Evolutionary conservation across 2,329 filamentous ascomycete species (phyloP).

Genomic region (Colletotrichum sp.): DNA sequence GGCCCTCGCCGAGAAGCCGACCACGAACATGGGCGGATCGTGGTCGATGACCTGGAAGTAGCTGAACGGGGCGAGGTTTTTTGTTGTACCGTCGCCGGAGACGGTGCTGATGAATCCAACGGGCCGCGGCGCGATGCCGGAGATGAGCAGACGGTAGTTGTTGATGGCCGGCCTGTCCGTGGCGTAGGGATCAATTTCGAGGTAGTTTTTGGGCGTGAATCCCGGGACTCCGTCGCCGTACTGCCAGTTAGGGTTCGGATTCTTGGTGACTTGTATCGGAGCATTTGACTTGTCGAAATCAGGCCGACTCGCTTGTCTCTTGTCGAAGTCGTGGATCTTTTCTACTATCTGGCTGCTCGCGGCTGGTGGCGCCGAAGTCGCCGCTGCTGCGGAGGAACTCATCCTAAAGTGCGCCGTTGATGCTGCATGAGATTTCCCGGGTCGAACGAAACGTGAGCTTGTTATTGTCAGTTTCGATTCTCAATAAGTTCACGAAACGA

Average conservation of each 20-base stretch:
- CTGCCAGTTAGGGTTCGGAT: constrained; percentile 67
- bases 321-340: constrained; percentile 64
- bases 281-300: constrained; percentile 55
- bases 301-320: constrained; percentile 70
- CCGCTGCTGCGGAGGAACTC: neutral
- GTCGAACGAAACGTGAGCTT: neutral
- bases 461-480: neutral
- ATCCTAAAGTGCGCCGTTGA: neutral
- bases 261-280: constrained; percentile 64
- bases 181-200: constrained; percentile 82
- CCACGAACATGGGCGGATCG: constrained; percentile 83
- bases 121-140: constrained; percentile 47
- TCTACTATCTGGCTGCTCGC: neutral
- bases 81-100: constrained; percentile 59
- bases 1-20: constrained; percentile 53
- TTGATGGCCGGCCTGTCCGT: constrained; percentile 67
- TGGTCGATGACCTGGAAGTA: constrained; percentile 86
- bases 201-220: constrained; percentile 50
- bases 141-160: constrained; percentile 95
- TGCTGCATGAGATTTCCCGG: neutral
- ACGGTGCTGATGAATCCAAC: constrained; percentile 66
- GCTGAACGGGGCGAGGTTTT: constrained; percentile 84
- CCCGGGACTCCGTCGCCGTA: constrained; percentile 54
- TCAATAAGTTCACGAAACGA: neutral
- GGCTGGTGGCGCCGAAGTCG: neutral